Conservation (phyloP, 805 yeast genomes). For the Jamesozyma hellenica region DNA sequence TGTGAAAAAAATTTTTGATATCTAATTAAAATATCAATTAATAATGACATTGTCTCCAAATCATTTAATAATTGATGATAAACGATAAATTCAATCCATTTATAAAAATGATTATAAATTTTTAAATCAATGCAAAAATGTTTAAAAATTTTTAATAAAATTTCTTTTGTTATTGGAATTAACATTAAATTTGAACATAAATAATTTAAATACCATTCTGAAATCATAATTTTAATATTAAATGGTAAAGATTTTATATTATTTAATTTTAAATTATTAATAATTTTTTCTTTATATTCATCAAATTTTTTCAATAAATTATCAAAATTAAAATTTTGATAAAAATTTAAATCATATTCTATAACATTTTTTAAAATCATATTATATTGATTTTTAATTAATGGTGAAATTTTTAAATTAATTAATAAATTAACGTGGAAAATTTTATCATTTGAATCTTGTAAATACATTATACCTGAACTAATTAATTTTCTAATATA, state of each 20-base stretch:
- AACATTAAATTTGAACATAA: conserved; percentile 27
- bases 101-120: conserved; percentile 27
- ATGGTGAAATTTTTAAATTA: conserved; percentile 44
- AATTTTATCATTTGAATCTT: conserved; percentile 40
- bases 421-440: conserved; percentile 48
- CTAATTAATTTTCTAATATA: conserved; percentile 77
- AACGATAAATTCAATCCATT: conserved; percentile 27
- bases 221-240: conserved; percentile 36
- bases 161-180: conserved; percentile 11
- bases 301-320: conserved; percentile 28
- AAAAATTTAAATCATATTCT: conserved; percentile 31
- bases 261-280: conserved; percentile 11
- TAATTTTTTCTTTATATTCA: conserved; percentile 12
- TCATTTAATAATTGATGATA: conserved; percentile 25
- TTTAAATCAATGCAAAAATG: conserved; percentile 18
- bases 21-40: conserved; percentile 23
- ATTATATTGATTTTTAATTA: conserved; percentile 44
- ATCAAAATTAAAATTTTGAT: conserved; percentile 29
- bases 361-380: conserved; percentile 43
- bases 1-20: conserved; percentile 29
- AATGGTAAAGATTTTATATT: conserved; percentile 20
- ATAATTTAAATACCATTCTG: conserved; percentile 40
- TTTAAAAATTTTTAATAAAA: conserved; percentile 14
- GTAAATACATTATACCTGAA: conserved; percentile 67
- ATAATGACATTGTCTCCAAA: conserved; percentile 21